Evolutionary conservation across 2,329 filamentous ascomycete species (phyloP).

Genomic region (Eutypella sp.): DNA sequence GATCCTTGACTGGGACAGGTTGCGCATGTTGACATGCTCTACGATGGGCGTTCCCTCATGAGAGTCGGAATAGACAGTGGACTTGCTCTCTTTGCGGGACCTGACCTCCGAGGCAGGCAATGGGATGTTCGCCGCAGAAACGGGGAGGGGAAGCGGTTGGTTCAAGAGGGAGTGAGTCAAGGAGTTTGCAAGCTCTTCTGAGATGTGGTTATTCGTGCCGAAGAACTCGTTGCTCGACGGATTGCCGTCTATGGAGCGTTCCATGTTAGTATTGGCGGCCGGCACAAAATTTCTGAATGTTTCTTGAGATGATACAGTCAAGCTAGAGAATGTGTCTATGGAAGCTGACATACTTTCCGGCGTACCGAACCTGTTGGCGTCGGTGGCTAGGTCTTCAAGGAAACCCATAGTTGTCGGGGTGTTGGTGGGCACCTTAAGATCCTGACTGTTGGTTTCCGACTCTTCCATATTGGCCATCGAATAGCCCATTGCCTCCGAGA

Average conservation of each 20-base stretch:
- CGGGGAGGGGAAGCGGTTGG: slow-evolving; percentile 36
- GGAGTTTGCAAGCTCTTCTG: slow-evolving; percentile 35
- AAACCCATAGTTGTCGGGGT: slow-evolving; percentile 31
- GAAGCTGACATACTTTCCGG: slow-evolving; percentile 19
- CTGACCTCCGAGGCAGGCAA: slow-evolving; percentile 33
- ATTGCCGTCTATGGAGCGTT: slow-evolving; percentile 12
- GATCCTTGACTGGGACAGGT: slow-evolving; percentile 35
- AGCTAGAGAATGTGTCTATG: too few relatives aligned
- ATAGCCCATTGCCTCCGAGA: slow-evolving; percentile 23
- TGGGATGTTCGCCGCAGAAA: slow-evolving; percentile 24
- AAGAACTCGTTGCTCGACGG: slow-evolving; percentile 23
- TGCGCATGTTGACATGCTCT: slow-evolving; percentile 32
- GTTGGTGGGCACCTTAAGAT: slow-evolving; percentile 37
- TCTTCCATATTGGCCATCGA: slow-evolving; percentile 26
- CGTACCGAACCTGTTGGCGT: slow-evolving; percentile 16
- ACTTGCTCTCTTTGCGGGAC: slow-evolving; percentile 40
- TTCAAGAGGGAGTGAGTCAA: slow-evolving; percentile 45
- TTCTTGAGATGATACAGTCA: too few relatives aligned
- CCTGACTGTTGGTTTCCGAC: slow-evolving; percentile 24
- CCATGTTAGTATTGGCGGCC: slow-evolving; percentile 6
- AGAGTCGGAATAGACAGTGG: slow-evolving; percentile 18
- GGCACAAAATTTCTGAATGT: neutral
- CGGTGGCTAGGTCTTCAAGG: slow-evolving; percentile 19
- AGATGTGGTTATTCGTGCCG: slow-evolving; percentile 21
- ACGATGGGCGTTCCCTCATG: slow-evolving; percentile 16